Percentiles rank a stretch among this genome's conserved stretches.
Evolutionary conservation across 345 rosid species (phyloP).

Genomic region (Raphanus sativus): DNA sequence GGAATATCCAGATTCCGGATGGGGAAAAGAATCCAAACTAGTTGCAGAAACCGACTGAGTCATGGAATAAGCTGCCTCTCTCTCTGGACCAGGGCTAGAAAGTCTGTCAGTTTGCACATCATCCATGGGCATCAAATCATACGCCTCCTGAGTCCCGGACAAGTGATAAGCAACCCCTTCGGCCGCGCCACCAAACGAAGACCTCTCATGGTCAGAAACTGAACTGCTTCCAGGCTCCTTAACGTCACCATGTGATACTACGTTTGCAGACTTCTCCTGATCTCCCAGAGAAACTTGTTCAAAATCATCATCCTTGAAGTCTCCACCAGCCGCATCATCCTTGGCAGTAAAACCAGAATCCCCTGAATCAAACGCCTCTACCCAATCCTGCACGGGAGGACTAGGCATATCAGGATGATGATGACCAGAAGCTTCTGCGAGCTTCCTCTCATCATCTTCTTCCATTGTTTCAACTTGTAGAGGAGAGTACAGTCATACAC

Average conservation of each 20-base stretch:
- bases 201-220: slow-evolving; percentile 48
- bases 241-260: slow-evolving; percentile 36
- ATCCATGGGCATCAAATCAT: slow-evolving; percentile 47
- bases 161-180: slow-evolving; percentile 43
- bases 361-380: slow-evolving; percentile 44
- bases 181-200: slow-evolving; percentile 32
- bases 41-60: slow-evolving; percentile 47
- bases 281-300: slow-evolving; percentile 80
- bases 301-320: slow-evolving; percentile 65
- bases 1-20: slow-evolving; percentile 48
- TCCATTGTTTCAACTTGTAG: slow-evolving; percentile 51
- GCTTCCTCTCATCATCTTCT: slow-evolving; percentile 70
- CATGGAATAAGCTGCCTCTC: slow-evolving; percentile 41
- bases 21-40: slow-evolving; percentile 44
- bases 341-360: slow-evolving; percentile 33
- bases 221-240: slow-evolving; percentile 44
- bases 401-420: not conserved
- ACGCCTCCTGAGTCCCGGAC: slow-evolving; percentile 31
- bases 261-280: slow-evolving; percentile 51
- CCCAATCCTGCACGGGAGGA: slow-evolving; percentile 28
- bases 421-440: slow-evolving; percentile 38
- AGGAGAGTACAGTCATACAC: slow-evolving; percentile 39
- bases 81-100: slow-evolving; percentile 64
- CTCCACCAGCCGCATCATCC: slow-evolving; percentile 32
- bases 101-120: slow-evolving; percentile 47